These are phyloP conservation scores for Iodosphaeria phyllophila DNA, from an alignment of 2,329 filamentous ascomycete genomes.

Conservation along the genomic window DNA sequence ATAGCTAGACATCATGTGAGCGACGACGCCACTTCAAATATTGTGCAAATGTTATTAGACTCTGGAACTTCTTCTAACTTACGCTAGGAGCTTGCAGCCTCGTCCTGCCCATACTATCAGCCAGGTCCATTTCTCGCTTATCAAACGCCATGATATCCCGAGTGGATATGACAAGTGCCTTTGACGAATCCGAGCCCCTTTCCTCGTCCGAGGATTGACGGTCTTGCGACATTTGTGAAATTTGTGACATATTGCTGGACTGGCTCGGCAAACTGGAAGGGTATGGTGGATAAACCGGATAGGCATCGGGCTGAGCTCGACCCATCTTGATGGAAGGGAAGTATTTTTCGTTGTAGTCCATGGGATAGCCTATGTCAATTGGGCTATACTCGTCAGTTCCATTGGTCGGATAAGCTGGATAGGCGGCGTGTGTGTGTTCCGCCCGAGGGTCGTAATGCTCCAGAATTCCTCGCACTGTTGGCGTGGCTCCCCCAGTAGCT, in stretches of 20 bases:
- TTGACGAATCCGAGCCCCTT: constrained; percentile 14
- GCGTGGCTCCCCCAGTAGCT: constrained; percentile 22
- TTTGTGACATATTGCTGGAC: constrained; percentile 7
- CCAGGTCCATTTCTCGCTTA: constrained; percentile 18
- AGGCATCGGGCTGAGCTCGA: constrained; percentile 15
- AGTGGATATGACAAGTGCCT: constrained; percentile 31
- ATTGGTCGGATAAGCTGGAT: constrained; percentile 9
- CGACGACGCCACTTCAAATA: no score
- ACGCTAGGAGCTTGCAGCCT: constrained; percentile 20
- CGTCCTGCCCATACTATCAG: constrained; percentile 20
- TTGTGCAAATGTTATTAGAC: no score
- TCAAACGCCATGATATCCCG: constrained; percentile 31
- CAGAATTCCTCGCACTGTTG: constrained; percentile 34
- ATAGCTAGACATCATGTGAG: no score
- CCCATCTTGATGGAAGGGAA: constrained; percentile 19
- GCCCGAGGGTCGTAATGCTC: constrained; percentile 15
- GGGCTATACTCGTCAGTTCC: constrained; percentile 9
- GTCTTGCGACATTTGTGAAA: no score
- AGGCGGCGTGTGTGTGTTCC: constrained; percentile 13
- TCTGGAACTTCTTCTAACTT: no score
- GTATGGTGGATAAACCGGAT: constrained; percentile 7
- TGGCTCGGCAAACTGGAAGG: constrained; percentile 6
- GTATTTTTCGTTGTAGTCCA: constrained; percentile 21
- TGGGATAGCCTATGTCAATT: constrained; percentile 18
- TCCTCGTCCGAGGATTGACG: constrained; percentile 19